A percentile compares a stretch with the other conserved stretches of the same genome.
Evolutionary conservation across 1,284 basidiomycete species (phyloP).

Genomic region (Naganishia sp.): DNA sequence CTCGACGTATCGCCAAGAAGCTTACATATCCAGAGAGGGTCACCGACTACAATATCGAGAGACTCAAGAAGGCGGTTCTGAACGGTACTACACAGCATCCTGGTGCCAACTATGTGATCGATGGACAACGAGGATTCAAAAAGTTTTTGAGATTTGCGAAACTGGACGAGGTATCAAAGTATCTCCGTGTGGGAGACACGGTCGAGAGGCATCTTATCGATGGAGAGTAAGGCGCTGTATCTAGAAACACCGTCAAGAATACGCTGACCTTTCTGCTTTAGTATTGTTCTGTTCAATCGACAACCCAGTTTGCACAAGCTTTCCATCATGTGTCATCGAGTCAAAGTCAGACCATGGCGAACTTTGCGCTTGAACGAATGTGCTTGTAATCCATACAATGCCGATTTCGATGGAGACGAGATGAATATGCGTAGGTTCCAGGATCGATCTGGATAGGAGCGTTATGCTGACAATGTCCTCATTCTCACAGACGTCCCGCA

Average conservation of each 20-base stretch:
- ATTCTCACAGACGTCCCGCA: slow-evolving; percentile 83
- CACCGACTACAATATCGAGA: slow-evolving; percentile 84
- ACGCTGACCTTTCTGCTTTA: slow-evolving; percentile 29
- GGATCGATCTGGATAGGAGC: background rate
- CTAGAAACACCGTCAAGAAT: background rate
- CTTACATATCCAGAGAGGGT: slow-evolving; percentile 96
- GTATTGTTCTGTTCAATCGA: slow-evolving; percentile 95
- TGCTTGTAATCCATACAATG: slow-evolving; percentile 99
- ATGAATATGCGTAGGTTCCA: slow-evolving; percentile 88
- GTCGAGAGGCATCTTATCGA: slow-evolving; percentile 76
- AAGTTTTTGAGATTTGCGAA: slow-evolving; percentile 80
- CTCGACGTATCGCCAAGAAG: slow-evolving; percentile 92
- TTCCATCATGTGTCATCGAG: slow-evolving; percentile 98
- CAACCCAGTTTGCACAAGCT: slow-evolving; percentile 98
- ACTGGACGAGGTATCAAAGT: slow-evolving; percentile 68
- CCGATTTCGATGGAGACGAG: slow-evolving; percentile 99
- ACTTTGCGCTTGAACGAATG: slow-evolving; percentile 98
- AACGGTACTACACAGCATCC: slow-evolving; percentile 93
- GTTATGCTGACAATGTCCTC: background rate
- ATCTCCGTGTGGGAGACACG: slow-evolving; percentile 50
- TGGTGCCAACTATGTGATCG: slow-evolving; percentile 84
- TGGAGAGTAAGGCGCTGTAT: slow-evolving; percentile 65
- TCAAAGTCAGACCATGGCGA: slow-evolving; percentile 94
- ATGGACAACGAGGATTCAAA: slow-evolving; percentile 61
- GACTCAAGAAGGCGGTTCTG: slow-evolving; percentile 73